phyloP scores from a whole-genome alignment of 1,284 basidiomycete genomes.

The Cutaneotrichosporon cyanovorans region DNA sequence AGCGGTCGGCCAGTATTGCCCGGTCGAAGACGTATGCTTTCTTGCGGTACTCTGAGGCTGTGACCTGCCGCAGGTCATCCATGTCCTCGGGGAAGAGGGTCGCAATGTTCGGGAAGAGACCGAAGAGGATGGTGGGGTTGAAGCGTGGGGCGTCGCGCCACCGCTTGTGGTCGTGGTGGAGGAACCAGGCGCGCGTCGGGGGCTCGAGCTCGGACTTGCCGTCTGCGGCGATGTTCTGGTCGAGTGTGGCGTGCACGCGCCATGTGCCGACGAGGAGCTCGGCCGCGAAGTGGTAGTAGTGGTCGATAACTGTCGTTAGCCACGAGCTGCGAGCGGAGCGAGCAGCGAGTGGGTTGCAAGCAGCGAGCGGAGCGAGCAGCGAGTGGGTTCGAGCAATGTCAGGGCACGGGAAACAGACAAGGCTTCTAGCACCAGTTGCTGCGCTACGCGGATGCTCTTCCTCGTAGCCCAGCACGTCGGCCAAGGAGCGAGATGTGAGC shows the following conservation, averaged over 20 bases:
- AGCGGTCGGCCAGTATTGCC: slow-evolving; percentile 60
- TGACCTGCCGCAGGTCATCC: slow-evolving; percentile 50
- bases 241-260: slow-evolving; percentile 56
- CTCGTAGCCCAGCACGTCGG: too few species aligned
- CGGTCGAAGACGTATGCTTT: slow-evolving; percentile 45
- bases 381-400: too few species aligned
- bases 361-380: too few species aligned
- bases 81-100: slow-evolving; percentile 64
- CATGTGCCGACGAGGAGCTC: slow-evolving; percentile 66
- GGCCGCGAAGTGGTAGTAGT: slow-evolving; percentile 75
- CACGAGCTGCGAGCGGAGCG: not conserved
- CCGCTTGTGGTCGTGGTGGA: slow-evolving; percentile 34
- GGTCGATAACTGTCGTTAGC: slow-evolving; percentile 53
- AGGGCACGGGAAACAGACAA: too few species aligned
- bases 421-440: too few species aligned
- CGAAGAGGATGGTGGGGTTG: slow-evolving; percentile 40
- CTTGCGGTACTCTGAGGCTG: slow-evolving; percentile 34
- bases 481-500: too few species aligned
- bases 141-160: slow-evolving; percentile 44
- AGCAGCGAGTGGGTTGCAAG: too few species aligned
- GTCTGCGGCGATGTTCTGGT: slow-evolving; percentile 31
- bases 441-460: too few species aligned
- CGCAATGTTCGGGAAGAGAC: slow-evolving; percentile 46
- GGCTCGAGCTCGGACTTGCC: slow-evolving; percentile 34
- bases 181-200: slow-evolving; percentile 41